A percentile compares a stretch with the other conserved stretches of the same genome.
These are phyloP conservation scores for Ballota nigra DNA, from an alignment of 257 asterid species.

Conservation along the genomic window DNA sequence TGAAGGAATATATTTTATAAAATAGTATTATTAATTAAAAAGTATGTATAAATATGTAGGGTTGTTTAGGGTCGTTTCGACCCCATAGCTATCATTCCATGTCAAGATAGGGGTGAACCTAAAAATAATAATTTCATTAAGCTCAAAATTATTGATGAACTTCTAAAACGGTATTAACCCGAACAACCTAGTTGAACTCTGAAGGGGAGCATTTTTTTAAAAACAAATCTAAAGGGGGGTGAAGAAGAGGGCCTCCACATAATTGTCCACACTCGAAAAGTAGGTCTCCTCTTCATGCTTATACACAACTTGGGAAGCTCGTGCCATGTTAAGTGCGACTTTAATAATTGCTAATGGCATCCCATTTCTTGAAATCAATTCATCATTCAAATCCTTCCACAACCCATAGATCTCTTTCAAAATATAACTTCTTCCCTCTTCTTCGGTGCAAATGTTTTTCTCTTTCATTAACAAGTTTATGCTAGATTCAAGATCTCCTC, in stretches of 20 bases:
- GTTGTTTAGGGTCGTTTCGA: too few species aligned
- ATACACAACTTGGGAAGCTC: constrained; percentile 74
- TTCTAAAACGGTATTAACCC: too few species aligned
- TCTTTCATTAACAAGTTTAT: constrained; percentile 51
- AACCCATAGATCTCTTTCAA: constrained; percentile 36
- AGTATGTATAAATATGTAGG: too few species aligned
- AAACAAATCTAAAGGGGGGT: too few species aligned
- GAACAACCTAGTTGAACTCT: too few species aligned
- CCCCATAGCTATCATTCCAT: too few species aligned
- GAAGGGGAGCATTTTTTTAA: too few species aligned
- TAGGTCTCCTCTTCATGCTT: constrained; percentile 63
- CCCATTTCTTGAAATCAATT: constrained; percentile 29
- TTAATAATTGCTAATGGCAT: constrained; percentile 50
- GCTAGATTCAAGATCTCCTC: constrained; percentile 71
- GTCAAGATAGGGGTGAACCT: too few species aligned
- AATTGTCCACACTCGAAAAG: constrained; percentile 67
- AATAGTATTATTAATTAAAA: too few species aligned
- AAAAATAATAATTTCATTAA: too few species aligned
- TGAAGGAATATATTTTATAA: too few species aligned
- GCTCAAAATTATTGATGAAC: too few species aligned
- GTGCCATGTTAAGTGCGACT: constrained; percentile 71
- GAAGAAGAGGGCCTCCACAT: constrained; percentile 64
- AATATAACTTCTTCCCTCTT: constrained; percentile 42
- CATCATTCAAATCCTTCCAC: constrained; percentile 66
- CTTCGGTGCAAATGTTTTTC: constrained; percentile 38